Conservation (phyloP, 441 rosid species). For the Bruguiera hainesii region DNA sequence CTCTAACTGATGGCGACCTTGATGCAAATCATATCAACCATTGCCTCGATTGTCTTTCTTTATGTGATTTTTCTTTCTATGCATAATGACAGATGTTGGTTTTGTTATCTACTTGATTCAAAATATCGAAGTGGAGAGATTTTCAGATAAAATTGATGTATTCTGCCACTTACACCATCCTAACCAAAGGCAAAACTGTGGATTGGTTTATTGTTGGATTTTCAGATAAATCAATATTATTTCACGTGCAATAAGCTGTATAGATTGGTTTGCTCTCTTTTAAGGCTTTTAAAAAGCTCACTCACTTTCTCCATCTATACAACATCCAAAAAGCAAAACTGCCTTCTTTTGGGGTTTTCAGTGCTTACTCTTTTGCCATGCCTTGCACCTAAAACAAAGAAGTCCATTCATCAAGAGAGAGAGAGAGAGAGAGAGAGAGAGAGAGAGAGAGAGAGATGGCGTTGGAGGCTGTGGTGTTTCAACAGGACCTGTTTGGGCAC, state of each 20-base stretch:
- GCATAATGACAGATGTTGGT: no score
- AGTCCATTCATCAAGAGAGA: conserved; percentile 1
- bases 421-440: conserved; percentile 5
- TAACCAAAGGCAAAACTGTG: no score
- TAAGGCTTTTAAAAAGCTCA: conserved; percentile 34
- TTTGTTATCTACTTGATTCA: no score
- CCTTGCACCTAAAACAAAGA: neutral
- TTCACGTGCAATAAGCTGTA: conserved; percentile 47
- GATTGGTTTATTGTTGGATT: no score
- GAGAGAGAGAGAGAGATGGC: conserved; percentile 39
- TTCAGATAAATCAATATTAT: conserved; percentile 19
- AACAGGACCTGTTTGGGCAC: conserved; percentile 45
- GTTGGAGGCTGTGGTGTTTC: conserved; percentile 59
- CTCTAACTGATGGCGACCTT: no score
- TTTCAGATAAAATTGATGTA: no score
- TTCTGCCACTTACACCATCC: no score
- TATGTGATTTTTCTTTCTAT: no score
- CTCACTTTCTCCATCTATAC: conserved; percentile 22
- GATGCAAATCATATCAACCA: no score
- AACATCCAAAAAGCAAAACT: conserved; percentile 14
- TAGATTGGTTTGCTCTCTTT: conserved; percentile 11
- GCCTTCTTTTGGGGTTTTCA: conserved; percentile 10
- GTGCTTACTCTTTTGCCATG: conserved; percentile 4
- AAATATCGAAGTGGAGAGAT: no score
- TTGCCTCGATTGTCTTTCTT: no score